phyloP scores from a whole-genome alignment of 768 basidiomycete species.

The Boletellus ananas region DNA sequence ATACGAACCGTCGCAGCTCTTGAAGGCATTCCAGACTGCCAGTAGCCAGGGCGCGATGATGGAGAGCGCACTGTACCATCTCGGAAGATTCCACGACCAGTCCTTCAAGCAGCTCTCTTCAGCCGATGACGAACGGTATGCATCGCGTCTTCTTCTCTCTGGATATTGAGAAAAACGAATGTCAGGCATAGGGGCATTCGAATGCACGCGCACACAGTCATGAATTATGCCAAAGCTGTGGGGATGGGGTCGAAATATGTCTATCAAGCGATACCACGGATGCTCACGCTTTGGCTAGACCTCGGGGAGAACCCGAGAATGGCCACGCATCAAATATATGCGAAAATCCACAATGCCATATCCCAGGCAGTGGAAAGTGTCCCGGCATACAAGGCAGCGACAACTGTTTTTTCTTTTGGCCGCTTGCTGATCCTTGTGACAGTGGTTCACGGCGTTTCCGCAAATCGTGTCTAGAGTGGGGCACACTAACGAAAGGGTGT shows the following conservation, averaged over 20 bases:
- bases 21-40: slow-evolving; percentile 53
- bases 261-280: slow-evolving; percentile 90
- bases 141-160: not conserved
- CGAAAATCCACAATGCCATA: slow-evolving; percentile 55
- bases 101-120: slow-evolving; percentile 54
- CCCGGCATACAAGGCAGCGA: slow-evolving; percentile 73
- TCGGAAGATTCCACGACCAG: slow-evolving; percentile 86
- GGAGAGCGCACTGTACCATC: slow-evolving; percentile 84
- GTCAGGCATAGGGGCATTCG: slow-evolving; percentile 45
- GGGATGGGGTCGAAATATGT: slow-evolving; percentile 88
- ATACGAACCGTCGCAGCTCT: slow-evolving; percentile 62
- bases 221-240: slow-evolving; percentile 67
- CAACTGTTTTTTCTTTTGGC: not conserved
- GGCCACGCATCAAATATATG: slow-evolving; percentile 39
- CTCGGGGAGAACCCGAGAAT: slow-evolving; percentile 54
- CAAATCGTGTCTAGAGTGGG: slow-evolving; percentile 95
- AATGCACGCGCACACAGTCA: slow-evolving; percentile 65
- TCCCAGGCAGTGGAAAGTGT: slow-evolving; percentile 52
- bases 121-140: slow-evolving; percentile 54
- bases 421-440: slow-evolving; percentile 8
- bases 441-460: slow-evolving; percentile 97
- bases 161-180: not conserved
- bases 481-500: slow-evolving; percentile 62
- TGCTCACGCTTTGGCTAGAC: slow-evolving; percentile 94
- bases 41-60: slow-evolving; percentile 50